phyloP scores from a whole-genome alignment of 2,329 filamentous ascomycete species.

The Alternaria metachromatica region DNA sequence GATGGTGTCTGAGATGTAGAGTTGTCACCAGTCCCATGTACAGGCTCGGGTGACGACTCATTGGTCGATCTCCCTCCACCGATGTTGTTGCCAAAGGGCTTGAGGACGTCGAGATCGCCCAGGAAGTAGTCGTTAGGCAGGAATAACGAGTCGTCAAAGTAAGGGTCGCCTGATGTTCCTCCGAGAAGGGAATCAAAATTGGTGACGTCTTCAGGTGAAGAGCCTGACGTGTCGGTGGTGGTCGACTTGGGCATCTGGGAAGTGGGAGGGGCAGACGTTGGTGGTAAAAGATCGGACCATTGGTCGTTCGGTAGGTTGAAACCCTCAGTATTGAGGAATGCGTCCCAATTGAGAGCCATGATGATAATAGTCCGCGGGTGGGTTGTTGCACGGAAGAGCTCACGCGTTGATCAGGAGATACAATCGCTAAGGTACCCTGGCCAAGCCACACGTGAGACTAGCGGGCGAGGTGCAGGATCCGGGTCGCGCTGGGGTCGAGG shows the following conservation, averaged over 20 bases:
- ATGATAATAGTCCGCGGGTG: constrained; percentile 34
- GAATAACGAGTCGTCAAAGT: constrained; percentile 49
- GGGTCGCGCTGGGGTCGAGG: constrained; percentile 23
- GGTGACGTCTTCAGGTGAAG: constrained; percentile 40
- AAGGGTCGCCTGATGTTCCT: constrained; percentile 39
- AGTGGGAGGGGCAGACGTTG: constrained; percentile 30
- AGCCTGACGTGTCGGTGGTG: constrained; percentile 41
- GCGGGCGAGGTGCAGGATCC: constrained; percentile 22
- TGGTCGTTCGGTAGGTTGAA: constrained; percentile 47
- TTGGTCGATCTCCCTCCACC: constrained; percentile 43
- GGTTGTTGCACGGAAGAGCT: constrained; percentile 37
- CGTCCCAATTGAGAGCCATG: constrained; percentile 51
- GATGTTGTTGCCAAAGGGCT: constrained; percentile 42
- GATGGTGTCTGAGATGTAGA: constrained; percentile 36
- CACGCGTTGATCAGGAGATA: constrained; percentile 50
- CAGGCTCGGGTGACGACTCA: constrained; percentile 49
- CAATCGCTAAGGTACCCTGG: constrained; percentile 28
- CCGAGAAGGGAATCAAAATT: constrained; percentile 41
- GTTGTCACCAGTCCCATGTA: constrained; percentile 19
- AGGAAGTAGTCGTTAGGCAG: constrained; percentile 49
- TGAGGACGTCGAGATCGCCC: constrained; percentile 48
- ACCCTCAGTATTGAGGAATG: constrained; percentile 46
- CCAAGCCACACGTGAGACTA: constrained; percentile 37
- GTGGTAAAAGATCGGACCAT: constrained; percentile 46
- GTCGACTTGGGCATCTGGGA: constrained; percentile 47